These are phyloP conservation scores for Syncephalastrum sp. DNA, from an alignment of 371 early-diverging fungal genomes.

Conservation along the genomic window DNA sequence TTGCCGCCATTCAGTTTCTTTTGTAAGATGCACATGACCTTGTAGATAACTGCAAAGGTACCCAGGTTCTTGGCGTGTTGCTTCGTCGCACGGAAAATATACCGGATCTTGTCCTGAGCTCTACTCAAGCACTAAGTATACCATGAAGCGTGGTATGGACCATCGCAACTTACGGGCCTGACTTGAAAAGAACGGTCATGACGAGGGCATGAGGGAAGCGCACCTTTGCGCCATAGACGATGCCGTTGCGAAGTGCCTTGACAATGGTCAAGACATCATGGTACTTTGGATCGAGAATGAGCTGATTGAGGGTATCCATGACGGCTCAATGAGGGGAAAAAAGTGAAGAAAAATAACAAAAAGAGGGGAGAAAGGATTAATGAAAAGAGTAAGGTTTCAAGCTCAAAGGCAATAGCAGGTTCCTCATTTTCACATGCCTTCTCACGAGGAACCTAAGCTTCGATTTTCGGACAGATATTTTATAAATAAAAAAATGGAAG, in stretches of 20 bases:
- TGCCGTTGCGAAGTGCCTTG: slow-evolving; percentile 94
- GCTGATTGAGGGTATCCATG: slow-evolving; percentile 50
- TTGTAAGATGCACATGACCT: slow-evolving; percentile 80
- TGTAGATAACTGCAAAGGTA: slow-evolving; percentile 91
- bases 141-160: not conserved
- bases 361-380: slow-evolving; percentile 1
- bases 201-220: slow-evolving; percentile 97
- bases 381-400: slow-evolving; percentile 1
- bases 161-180: slow-evolving; percentile 71
- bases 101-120: slow-evolving; percentile 70
- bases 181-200: slow-evolving; percentile 94
- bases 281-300: slow-evolving; percentile 69
- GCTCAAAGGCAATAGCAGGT: no score
- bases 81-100: slow-evolving; percentile 86
- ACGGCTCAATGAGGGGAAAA: not conserved
- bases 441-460: no score
- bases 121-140: not conserved
- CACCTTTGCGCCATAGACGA: slow-evolving; percentile 96
- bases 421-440: no score
- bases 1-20: slow-evolving; percentile 66
- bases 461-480: no score
- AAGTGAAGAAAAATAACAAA: slow-evolving; percentile 8
- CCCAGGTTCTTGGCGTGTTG: slow-evolving; percentile 91
- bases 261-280: slow-evolving; percentile 84
- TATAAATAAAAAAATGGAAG: no score